Percentiles rank a stretch among this genome's conserved stretches.
Conservation (phyloP, 2,329 filamentous ascomycete species). For the Colletotrichum limetticola region DNA sequence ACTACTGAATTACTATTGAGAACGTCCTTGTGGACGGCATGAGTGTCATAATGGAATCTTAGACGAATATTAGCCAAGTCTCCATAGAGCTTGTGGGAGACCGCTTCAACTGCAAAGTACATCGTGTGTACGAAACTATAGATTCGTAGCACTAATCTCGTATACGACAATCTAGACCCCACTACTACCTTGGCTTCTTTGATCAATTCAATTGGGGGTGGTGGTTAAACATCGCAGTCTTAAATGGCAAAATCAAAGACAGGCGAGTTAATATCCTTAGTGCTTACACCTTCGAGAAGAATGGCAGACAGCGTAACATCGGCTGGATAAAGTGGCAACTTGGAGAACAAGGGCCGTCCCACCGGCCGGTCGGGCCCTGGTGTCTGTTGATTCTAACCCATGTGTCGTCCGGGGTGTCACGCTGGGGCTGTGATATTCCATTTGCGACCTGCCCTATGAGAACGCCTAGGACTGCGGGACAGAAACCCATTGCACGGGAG, state of each 20-base stretch:
- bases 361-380: neutral
- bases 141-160: neutral
- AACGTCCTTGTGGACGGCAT: too few relatives aligned
- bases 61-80: too few relatives aligned
- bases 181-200: neutral
- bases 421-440: neutral
- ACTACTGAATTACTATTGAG: too few relatives aligned
- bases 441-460: constrained; percentile 3
- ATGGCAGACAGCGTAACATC: constrained; percentile 9
- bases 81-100: too few relatives aligned
- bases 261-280: neutral
- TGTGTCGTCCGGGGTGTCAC: neutral
- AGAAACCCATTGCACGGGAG: neutral
- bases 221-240: neutral
- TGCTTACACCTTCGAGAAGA: neutral
- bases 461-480: neutral
- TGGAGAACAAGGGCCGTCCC: neutral
- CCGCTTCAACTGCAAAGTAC: too few relatives aligned
- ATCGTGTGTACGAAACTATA: neutral
- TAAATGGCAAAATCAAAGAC: neutral
- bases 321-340: neutral
- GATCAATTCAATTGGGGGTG: neutral
- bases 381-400: neutral
- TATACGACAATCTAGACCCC: neutral
- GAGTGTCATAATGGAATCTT: too few relatives aligned